Evolutionary conservation across 2,329 filamentous ascomycete species (phyloP).

Genomic region (Rhexocercosporidium sp.): DNA sequence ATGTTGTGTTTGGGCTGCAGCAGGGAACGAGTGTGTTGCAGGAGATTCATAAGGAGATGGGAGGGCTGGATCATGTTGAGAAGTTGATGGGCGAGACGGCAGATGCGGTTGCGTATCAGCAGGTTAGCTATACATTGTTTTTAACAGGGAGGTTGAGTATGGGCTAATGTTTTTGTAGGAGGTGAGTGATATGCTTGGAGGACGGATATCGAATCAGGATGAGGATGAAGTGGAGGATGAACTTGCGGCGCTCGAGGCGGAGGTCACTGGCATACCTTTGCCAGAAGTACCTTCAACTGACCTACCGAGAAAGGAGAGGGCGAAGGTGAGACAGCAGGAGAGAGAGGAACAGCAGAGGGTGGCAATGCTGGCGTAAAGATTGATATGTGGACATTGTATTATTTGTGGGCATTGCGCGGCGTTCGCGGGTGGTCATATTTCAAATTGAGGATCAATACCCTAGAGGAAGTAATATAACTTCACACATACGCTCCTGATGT

Average conservation of each 20-base stretch:
- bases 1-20: conserved; percentile 89
- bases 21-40: conserved; percentile 89
- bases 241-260: conserved; percentile 77
- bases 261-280: conserved; percentile 51
- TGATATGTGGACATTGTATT: conserved; percentile 29
- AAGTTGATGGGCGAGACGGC: conserved; percentile 92
- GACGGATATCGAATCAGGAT: conserved; percentile 89
- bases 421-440: conserved; percentile 30
- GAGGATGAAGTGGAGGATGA: conserved; percentile 99
- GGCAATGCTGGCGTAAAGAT: conserved; percentile 40
- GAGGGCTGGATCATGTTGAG: conserved; percentile 90
- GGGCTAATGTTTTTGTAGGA: conserved; percentile 60
- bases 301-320: conserved; percentile 36
- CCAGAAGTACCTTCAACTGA: conserved; percentile 40
- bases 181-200: conserved; percentile 87
- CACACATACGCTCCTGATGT: neutral
- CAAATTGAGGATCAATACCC: conserved; percentile 32
- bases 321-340: conserved; percentile 35
- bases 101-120: conserved; percentile 89
- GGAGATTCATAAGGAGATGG: conserved; percentile 95
- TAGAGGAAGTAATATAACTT: conserved; percentile 6
- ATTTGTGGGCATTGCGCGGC: conserved; percentile 36
- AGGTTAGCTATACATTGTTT: conserved; percentile 57
- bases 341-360: conserved; percentile 35
- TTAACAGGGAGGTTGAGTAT: neutral